Percentiles rank a stretch among this genome's conserved stretches.
phyloP scores from a whole-genome alignment of 371 early-diverging fungal species.

The Dichotomocladium elegans region DNA sequence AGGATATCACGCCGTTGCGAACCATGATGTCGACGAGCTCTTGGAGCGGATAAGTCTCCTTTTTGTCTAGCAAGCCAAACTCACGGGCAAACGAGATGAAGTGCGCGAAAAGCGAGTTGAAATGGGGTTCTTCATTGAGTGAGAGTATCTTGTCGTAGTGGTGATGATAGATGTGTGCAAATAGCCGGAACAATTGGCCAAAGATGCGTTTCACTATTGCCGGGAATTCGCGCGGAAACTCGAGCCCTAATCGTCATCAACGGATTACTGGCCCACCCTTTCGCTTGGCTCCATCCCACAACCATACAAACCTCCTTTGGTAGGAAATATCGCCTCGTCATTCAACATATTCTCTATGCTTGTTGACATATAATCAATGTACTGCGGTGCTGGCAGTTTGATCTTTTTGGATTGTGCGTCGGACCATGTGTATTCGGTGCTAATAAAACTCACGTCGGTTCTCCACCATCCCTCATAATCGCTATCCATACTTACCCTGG shows the following conservation, averaged over 20 bases:
- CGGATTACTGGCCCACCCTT: neutral
- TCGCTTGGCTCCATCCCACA: neutral
- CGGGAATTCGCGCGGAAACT: slow-evolving; percentile 82
- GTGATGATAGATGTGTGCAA: slow-evolving; percentile 92
- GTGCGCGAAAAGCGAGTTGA: slow-evolving; percentile 93
- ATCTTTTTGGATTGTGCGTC: slow-evolving; percentile 82
- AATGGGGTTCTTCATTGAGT: slow-evolving; percentile 81
- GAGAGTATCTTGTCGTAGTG: slow-evolving; percentile 87
- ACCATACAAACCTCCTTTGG: slow-evolving; percentile 45
- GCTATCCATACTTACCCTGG: slow-evolving; percentile 52
- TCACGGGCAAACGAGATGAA: slow-evolving; percentile 87
- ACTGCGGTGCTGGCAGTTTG: slow-evolving; percentile 89
- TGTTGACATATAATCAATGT: slow-evolving; percentile 90
- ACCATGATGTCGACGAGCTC: slow-evolving; percentile 77
- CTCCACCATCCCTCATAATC: neutral
- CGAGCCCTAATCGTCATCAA: slow-evolving; percentile 35
- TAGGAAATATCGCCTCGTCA: slow-evolving; percentile 87
- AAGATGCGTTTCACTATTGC: slow-evolving; percentile 66
- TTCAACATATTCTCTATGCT: slow-evolving; percentile 84
- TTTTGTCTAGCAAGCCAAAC: slow-evolving; percentile 89
- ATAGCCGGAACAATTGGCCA: slow-evolving; percentile 84
- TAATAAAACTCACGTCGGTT: slow-evolving; percentile 14
- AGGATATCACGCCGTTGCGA: slow-evolving; percentile 35
- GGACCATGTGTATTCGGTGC: slow-evolving; percentile 87
- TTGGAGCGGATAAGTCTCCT: slow-evolving; percentile 80